These are phyloP conservation scores for Quercus bicolor DNA, from an alignment of 306 rosid species.

Conservation along the genomic window DNA sequence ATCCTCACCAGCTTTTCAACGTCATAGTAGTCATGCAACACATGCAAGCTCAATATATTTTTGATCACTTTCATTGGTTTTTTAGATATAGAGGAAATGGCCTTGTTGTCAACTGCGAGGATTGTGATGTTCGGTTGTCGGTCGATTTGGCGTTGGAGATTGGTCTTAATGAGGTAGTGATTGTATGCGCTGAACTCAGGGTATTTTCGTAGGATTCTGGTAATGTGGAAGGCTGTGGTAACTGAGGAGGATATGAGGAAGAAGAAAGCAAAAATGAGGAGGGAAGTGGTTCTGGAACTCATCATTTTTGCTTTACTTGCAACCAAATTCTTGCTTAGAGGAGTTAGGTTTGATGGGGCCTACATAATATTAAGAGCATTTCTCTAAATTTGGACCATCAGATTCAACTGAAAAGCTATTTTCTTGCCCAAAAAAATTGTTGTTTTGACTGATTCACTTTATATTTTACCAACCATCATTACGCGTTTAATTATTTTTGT, in stretches of 20 bases:
- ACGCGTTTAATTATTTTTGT: too few species aligned
- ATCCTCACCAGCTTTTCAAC: not conserved
- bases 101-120: not conserved
- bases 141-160: not conserved
- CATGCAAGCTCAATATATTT: not conserved
- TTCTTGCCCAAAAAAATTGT: too few species aligned
- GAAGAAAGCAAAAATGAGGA: not conserved
- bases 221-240: not conserved
- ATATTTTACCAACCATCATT: fast-evolving
- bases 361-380: too few species aligned
- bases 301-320: too few species aligned
- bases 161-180: not conserved
- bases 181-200: not conserved
- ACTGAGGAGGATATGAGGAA: not conserved
- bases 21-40: not conserved
- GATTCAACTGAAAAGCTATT: too few species aligned
- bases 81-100: not conserved
- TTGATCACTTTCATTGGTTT: not conserved
- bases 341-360: too few species aligned
- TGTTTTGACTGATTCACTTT: too few species aligned
- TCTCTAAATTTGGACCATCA: too few species aligned
- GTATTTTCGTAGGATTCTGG: not conserved
- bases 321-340: too few species aligned
- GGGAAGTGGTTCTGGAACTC: not conserved
- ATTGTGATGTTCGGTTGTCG: not conserved